These are phyloP conservation scores for Aspergillus sergii DNA, from an alignment of 2,329 filamentous ascomycete genomes.

Conservation along the genomic window DNA sequence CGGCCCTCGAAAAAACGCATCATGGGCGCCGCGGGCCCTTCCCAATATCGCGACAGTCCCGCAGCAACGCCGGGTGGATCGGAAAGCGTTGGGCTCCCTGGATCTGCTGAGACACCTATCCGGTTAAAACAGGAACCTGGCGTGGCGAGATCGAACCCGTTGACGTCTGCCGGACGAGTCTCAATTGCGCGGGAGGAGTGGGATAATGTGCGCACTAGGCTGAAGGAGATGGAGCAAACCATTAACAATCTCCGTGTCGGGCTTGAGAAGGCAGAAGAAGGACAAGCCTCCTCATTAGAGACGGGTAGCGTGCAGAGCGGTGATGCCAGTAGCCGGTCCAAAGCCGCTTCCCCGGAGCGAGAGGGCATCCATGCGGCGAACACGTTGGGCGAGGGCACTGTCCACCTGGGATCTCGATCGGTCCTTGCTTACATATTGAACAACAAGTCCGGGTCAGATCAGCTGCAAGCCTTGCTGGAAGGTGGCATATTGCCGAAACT, in stretches of 20 bases:
- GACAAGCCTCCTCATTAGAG: conserved; percentile 25
- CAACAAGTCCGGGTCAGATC: conserved; percentile 53
- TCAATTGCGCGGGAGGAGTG: conserved; percentile 47
- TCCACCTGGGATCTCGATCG: conserved; percentile 64
- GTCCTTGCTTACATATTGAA: conserved; percentile 63
- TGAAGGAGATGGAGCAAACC: conserved; percentile 48
- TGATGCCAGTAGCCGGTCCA: conserved; percentile 34
- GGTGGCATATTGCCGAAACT: conserved; percentile 65
- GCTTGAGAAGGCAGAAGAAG: conserved; percentile 41
- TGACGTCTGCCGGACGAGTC: conserved; percentile 29
- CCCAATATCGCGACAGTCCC: conserved; percentile 28
- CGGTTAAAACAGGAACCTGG: conserved; percentile 29
- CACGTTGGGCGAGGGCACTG: conserved; percentile 61
- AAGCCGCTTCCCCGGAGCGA: conserved; percentile 40
- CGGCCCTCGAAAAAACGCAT: conserved; percentile 50
- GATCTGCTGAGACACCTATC: conserved; percentile 24
- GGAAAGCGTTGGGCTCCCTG: conserved; percentile 15
- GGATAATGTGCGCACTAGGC: conserved; percentile 45
- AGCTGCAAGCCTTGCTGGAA: conserved; percentile 58
- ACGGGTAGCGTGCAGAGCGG: conserved; percentile 35
- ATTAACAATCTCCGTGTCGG: conserved; percentile 43
- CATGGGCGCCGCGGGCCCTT: conserved; percentile 24
- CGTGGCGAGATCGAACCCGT: conserved; percentile 12
- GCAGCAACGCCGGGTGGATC: conserved; percentile 10
- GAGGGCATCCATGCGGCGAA: conserved; percentile 65